These are phyloP conservation scores for Cichorium intybus DNA, from an alignment of 140 eudicot genomes.

Conservation along the genomic window DNA sequence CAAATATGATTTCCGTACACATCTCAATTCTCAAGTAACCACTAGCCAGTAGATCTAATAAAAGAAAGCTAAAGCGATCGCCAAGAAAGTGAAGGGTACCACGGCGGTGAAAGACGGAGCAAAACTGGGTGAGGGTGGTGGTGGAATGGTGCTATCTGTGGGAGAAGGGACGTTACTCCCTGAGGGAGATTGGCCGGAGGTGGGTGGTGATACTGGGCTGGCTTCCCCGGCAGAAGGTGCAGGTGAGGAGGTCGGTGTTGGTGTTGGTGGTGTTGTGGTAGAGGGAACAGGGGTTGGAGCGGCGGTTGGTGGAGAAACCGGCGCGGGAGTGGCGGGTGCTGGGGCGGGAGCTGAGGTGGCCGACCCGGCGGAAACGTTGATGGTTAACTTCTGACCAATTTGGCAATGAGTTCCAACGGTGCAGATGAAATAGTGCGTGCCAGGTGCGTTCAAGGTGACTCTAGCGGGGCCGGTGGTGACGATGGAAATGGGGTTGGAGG, in stretches of 20 bases:
- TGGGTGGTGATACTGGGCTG: slow-evolving; percentile 12
- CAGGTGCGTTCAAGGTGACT: slow-evolving; percentile 33
- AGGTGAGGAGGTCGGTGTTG: slow-evolving; percentile 3
- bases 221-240: slow-evolving; percentile 16
- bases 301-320: slow-evolving; percentile 10
- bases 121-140: slow-evolving; percentile 17
- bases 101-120: slow-evolving; percentile 16
- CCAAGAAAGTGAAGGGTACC: slow-evolving; percentile 15
- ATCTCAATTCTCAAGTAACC: background rate
- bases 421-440: slow-evolving; percentile 38
- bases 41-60: slow-evolving; percentile 3
- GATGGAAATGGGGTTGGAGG: slow-evolving; percentile 28
- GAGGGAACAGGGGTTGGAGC: slow-evolving; percentile 2
- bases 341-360: slow-evolving; percentile 13
- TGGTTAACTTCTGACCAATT: slow-evolving; percentile 37
- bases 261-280: background rate
- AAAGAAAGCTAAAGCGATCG: slow-evolving; percentile 8
- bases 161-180: background rate
- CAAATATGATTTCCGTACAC: background rate
- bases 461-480: slow-evolving; percentile 35
- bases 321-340: slow-evolving; percentile 8
- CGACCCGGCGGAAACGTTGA: slow-evolving; percentile 27
- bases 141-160: background rate
- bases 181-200: background rate
- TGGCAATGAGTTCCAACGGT: slow-evolving; percentile 39